These are phyloP conservation scores for Dorcoceras hygrometricum DNA, from an alignment of 257 asterid species.

Conservation along the genomic window DNA sequence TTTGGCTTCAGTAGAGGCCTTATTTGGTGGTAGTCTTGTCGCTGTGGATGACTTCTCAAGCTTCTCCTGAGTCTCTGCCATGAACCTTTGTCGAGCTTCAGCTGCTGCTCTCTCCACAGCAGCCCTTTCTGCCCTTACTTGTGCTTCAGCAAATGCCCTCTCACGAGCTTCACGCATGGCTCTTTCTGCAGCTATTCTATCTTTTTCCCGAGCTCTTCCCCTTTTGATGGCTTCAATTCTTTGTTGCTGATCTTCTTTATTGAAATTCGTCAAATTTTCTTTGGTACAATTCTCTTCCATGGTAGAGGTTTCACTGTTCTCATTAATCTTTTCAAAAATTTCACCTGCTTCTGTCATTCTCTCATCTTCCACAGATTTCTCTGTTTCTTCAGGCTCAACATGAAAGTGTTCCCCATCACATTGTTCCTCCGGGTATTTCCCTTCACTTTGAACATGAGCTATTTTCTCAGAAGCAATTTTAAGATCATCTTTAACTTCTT, in stretches of 20 bases:
- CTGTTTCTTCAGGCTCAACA: constrained; percentile 29
- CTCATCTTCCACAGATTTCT: constrained; percentile 36
- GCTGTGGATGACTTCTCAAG: constrained; percentile 48
- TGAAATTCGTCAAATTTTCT: constrained; percentile 34
- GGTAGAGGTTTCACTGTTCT: constrained; percentile 26
- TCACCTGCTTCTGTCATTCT: constrained; percentile 30
- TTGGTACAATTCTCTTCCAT: constrained; percentile 38
- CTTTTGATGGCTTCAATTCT: constrained; percentile 61
- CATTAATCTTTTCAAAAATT: constrained; percentile 32
- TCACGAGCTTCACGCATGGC: constrained; percentile 96
- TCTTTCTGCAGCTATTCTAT: constrained; percentile 79
- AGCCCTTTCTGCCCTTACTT: constrained; percentile 91
- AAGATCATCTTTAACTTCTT: constrained; percentile 30
- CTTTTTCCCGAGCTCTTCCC: constrained; percentile 74
- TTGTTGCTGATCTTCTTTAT: constrained; percentile 39
- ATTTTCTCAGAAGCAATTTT: constrained; percentile 28
- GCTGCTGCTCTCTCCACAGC: constrained; percentile 83
- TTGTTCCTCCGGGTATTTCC: constrained; percentile 21
- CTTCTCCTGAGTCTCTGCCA: constrained; percentile 70
- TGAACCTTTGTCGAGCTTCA: constrained; percentile 67
- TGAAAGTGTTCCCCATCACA: constrained; percentile 31
- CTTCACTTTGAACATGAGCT: constrained; percentile 32
- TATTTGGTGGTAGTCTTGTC: constrained; percentile 40
- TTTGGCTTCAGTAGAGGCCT: constrained; percentile 66
- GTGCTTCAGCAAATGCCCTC: constrained; percentile 94